Conservation (phyloP, 768 basidiomycete genomes). For the Pleurotus sapidus region DNA sequence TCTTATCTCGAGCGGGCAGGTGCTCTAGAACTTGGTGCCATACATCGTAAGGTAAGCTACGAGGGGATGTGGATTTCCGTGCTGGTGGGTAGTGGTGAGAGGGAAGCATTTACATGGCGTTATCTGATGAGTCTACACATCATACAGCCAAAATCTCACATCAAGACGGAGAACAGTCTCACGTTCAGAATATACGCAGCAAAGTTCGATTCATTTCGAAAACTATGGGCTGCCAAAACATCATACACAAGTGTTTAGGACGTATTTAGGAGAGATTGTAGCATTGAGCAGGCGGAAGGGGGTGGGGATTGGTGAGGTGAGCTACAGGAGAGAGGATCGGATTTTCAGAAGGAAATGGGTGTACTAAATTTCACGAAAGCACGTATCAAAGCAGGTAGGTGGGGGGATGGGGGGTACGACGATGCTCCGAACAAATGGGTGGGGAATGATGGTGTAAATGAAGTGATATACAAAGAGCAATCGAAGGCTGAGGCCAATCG, state of each 20-base stretch:
- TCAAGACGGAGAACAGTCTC: not conserved
- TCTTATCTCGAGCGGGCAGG: constrained; percentile 11
- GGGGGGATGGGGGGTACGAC: constrained; percentile 13
- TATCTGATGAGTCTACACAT: too few relatives aligned
- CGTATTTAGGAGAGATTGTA: not conserved
- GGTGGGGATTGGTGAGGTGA: not conserved
- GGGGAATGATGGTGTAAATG: constrained; percentile 14
- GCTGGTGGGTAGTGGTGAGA: too few relatives aligned
- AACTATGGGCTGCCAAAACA: too few relatives aligned
- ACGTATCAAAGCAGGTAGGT: not conserved
- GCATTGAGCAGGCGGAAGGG: constrained; percentile 7
- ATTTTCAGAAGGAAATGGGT: not conserved
- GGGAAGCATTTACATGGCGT: too few relatives aligned
- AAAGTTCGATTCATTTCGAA: not conserved
- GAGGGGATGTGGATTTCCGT: too few relatives aligned
- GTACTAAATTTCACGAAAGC: not conserved
- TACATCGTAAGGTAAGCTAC: constrained; percentile 25
- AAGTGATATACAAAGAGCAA: constrained; percentile 13
- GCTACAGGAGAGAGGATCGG: not conserved
- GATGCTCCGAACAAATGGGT: constrained; percentile 13
- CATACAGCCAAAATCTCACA: too few relatives aligned
- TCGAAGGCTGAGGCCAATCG: constrained; percentile 12
- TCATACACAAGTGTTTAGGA: not conserved
- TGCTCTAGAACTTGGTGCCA: constrained; percentile 27
- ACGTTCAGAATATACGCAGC: not conserved